phyloP scores from a whole-genome alignment of 768 basidiomycete species.

The Lactarius sanguifluus region DNA sequence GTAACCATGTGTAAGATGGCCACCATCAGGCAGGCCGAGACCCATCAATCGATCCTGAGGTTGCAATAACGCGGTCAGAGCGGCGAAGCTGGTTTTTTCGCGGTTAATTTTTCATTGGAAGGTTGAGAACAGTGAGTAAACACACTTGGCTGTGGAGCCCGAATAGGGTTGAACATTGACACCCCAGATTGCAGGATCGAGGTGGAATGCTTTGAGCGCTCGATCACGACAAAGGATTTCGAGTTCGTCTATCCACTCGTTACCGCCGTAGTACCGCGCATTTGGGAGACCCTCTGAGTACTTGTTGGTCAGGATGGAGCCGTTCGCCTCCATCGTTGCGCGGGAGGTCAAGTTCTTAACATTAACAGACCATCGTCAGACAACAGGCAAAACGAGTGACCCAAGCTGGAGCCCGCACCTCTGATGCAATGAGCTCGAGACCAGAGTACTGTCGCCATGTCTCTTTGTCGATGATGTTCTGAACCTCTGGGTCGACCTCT shows the following conservation, averaged over 20 bases:
- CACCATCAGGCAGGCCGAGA: constrained; percentile 96
- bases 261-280: constrained; percentile 96
- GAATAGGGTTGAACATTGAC: constrained; percentile 99
- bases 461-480: constrained; percentile 98
- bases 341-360: constrained; percentile 90
- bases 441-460: constrained; percentile 98
- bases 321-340: constrained; percentile 97
- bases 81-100: constrained; percentile 72
- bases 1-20: constrained; percentile 96
- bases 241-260: constrained; percentile 97
- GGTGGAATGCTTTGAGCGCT: constrained; percentile 93
- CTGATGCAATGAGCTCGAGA: constrained; percentile 97
- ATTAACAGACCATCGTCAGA: constrained; percentile 34
- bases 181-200: constrained; percentile 91
- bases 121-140: constrained; percentile 20
- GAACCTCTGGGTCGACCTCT: constrained; percentile 91
- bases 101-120: constrained; percentile 12
- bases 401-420: constrained; percentile 51
- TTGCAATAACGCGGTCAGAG: constrained; percentile 92
- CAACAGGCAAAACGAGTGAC: neutral
- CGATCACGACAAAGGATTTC: constrained; percentile 94
- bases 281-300: constrained; percentile 99
- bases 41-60: constrained; percentile 99
- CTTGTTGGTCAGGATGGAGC: constrained; percentile 98
- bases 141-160: constrained; percentile 89